Evolutionary conservation across 1,139 yeast species (phyloP).

Genomic region (Debaryomyces robertsiae): DNA sequence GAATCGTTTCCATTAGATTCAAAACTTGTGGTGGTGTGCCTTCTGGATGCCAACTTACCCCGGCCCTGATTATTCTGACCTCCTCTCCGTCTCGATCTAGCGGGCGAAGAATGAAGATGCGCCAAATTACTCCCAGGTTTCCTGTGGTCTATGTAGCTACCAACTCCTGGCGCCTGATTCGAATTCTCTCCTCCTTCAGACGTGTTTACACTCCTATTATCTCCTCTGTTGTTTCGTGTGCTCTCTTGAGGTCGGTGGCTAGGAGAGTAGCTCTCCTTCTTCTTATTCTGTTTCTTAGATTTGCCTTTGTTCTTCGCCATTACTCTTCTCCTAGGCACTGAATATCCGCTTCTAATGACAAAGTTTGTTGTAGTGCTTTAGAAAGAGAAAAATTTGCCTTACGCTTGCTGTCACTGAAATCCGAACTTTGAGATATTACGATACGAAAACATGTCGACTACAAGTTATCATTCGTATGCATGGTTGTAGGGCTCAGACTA

Average conservation of each 20-base stretch:
- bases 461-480: too few species aligned
- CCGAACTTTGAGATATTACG: neutral
- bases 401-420: neutral
- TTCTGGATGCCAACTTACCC: constrained; percentile 3
- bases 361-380: too few species aligned
- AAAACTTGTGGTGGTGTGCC: constrained; percentile 6
- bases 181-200: neutral
- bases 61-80: neutral
- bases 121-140: constrained; percentile 28
- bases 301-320: constrained; percentile 7
- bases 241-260: neutral
- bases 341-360: too few species aligned
- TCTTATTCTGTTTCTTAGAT: neutral
- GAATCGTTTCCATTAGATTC: constrained; percentile 12
- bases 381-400: neutral
- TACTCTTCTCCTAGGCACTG: neutral
- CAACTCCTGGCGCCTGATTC: constrained; percentile 12
- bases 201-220: constrained; percentile 9
- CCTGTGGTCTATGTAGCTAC: constrained; percentile 40
- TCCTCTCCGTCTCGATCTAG: constrained; percentile 32
- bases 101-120: constrained; percentile 36
- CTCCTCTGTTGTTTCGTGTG: constrained; percentile 9
- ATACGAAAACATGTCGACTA: too few species aligned
- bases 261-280: constrained; percentile 4
- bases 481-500: neutral